Conservation (phyloP, 768 basidiomycete species). For the Rhodosporidiobolus sp. region DNA sequence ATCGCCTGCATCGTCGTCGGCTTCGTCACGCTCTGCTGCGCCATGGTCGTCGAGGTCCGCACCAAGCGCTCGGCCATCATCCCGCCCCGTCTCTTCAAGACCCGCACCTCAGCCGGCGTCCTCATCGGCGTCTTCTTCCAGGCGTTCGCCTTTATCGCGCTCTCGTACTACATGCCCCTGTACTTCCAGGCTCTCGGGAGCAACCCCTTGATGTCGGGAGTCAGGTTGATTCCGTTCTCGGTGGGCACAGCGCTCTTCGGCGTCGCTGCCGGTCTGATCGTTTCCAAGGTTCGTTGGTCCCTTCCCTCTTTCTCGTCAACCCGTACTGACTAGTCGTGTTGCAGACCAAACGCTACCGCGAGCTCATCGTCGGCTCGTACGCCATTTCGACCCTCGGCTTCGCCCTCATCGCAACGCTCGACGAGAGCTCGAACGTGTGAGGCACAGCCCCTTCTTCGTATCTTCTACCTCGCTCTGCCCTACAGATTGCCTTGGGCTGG, state of each 20-base stretch:
- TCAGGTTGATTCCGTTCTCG: slow-evolving; percentile 40
- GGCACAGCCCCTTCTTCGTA: neutral
- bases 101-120: slow-evolving; percentile 34
- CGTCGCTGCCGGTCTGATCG: slow-evolving; percentile 26
- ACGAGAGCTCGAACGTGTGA: slow-evolving; percentile 35
- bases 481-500: too few relatives aligned
- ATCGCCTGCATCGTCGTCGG: slow-evolving; percentile 42
- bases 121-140: slow-evolving; percentile 40
- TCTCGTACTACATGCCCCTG: slow-evolving; percentile 32
- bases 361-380: slow-evolving; percentile 20
- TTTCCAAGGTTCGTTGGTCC: slow-evolving; percentile 32
- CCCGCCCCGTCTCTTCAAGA: slow-evolving; percentile 48
- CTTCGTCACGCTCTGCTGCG: slow-evolving; percentile 37
- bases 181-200: slow-evolving; percentile 38
- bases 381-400: slow-evolving; percentile 12
- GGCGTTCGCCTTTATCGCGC: slow-evolving; percentile 34
- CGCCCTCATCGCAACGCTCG: slow-evolving; percentile 41
- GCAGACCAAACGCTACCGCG: slow-evolving; percentile 4
- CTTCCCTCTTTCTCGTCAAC: neutral
- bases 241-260: slow-evolving; percentile 40
- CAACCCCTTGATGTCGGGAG: slow-evolving; percentile 38
- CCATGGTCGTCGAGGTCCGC: slow-evolving; percentile 31
- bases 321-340: neutral
- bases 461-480: neutral
- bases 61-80: slow-evolving; percentile 51